These are phyloP conservation scores for Eutrema salsugineum DNA, from an alignment of 441 rosid species.

Conservation along the genomic window DNA sequence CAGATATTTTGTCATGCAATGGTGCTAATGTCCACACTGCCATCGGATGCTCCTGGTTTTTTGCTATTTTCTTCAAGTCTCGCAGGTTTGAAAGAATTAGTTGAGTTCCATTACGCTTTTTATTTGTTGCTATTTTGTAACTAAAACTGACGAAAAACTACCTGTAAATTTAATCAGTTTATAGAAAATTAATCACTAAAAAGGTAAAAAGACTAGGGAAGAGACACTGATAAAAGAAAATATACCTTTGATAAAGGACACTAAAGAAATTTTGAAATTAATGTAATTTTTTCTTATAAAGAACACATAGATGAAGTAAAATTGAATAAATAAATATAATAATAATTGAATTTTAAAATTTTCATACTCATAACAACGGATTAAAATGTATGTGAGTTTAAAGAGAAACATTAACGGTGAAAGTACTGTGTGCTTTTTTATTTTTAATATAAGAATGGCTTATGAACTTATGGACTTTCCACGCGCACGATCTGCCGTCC, in stretches of 20 bases:
- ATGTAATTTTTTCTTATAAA: neutral
- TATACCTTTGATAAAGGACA: neutral
- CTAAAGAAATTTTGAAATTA: neutral
- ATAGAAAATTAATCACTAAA: no score
- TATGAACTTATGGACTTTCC: neutral
- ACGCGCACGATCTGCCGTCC: conserved; percentile 36
- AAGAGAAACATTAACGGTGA: neutral
- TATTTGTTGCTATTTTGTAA: no score
- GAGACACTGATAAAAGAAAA: neutral
- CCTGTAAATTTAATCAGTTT: no score
- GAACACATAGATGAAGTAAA: neutral
- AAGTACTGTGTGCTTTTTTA: neutral
- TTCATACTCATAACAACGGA: neutral
- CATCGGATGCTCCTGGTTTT: no score
- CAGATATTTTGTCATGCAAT: no score
- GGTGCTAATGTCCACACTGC: no score
- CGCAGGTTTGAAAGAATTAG: no score
- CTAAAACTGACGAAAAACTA: no score
- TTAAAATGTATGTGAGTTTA: neutral
- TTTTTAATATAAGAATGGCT: neutral
- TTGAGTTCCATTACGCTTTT: no score
- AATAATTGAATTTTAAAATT: neutral
- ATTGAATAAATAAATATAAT: neutral
- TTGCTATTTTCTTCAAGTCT: no score
- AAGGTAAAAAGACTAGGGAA: neutral